Evolutionary conservation across 2,329 filamentous ascomycete species (phyloP), one percentile per base, ranked within the genome.

Genomic region (Neofusicoccum parvum): DNA sequence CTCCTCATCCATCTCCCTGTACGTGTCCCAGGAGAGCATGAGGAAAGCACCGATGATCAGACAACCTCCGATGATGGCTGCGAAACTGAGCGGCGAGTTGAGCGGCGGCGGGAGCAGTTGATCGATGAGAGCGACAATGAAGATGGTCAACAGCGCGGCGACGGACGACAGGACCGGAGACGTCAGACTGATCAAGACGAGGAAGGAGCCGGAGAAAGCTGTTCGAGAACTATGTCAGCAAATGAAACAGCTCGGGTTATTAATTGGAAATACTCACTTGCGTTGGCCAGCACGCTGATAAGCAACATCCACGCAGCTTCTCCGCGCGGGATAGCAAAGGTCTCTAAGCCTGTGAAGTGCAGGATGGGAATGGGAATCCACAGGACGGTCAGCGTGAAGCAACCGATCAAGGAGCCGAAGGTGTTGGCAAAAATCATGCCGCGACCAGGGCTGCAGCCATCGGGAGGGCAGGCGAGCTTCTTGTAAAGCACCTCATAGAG

Each of bases 401-500:
- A 73, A 2, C 95, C 95, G 68, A 99, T 95, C 74, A 94, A 82
- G 69, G 89, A 92, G 63, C 92, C 95, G 73, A 98, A 95, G 0
- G 91, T 90, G 76, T 96, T 98, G 72, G 95, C 94, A 72, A 99
- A 98, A 67, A 98, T 89, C 84, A 96, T 95, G 71, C 93, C 94
- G n/a, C 94, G 88, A n/a, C 86, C 88, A 0, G 95, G 87, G 49
- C 87, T 90, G 63, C 89, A 91, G 58, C 93, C 94, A 70, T 97
- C 94, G 0, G 95, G 95, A 11, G 95, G 95, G 75, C 95, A 99
- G 14, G 94, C 94, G 67, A 89, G 88, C 67, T 90, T 89, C 83
- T 99, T 99, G 82, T 99, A 99, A 45, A 99, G 79, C 5, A 99
- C 95, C 78, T 99, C 95, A 79, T 99, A 99, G 54, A 99, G 88